phyloP scores from a whole-genome alignment of 495 filamentous ascomycete genomes.

The Chaetomium tenue region DNA sequence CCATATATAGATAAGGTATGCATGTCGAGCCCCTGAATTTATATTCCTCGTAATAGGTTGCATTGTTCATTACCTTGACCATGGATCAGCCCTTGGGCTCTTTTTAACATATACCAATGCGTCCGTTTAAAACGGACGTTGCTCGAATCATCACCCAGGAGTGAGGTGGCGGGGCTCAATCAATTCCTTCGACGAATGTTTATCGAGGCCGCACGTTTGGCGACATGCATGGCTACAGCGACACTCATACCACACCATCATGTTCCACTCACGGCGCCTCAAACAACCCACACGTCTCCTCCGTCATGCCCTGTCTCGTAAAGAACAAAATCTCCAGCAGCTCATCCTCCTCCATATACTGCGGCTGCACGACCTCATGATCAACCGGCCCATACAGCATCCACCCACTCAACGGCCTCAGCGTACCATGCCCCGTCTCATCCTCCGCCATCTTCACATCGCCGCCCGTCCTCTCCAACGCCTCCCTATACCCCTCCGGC shows the following conservation, averaged over 20 bases:
- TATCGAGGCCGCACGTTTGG: no score
- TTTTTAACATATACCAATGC: no score
- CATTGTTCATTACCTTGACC: no score
- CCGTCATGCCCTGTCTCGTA: slow-evolving; percentile 6
- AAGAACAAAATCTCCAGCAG: slow-evolving; percentile 11
- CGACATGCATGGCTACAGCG: no score
- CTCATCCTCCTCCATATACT: slow-evolving; percentile 14
- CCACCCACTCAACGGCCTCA: slow-evolving; percentile 32
- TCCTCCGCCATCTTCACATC: slow-evolving; percentile 19
- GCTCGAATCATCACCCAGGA: no score
- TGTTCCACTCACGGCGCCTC: neutral
- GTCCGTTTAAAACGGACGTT: no score
- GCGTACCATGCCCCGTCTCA: slow-evolving; percentile 22
- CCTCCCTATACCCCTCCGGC: slow-evolving; percentile 29
- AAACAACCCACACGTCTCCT: slow-evolving; percentile 11
- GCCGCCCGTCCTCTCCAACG: slow-evolving; percentile 22
- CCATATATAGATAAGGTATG: no score
- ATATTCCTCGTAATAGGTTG: no score
- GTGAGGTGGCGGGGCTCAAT: no score
- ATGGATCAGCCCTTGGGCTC: no score
- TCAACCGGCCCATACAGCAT: slow-evolving; percentile 33
- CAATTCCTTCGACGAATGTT: no score
- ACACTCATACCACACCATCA: neutral
- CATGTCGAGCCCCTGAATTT: no score
- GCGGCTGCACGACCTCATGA: slow-evolving; percentile 12